phyloP scores from a whole-genome alignment of 2,329 filamentous ascomycete genomes.

The Bipolaris victoriae region DNA sequence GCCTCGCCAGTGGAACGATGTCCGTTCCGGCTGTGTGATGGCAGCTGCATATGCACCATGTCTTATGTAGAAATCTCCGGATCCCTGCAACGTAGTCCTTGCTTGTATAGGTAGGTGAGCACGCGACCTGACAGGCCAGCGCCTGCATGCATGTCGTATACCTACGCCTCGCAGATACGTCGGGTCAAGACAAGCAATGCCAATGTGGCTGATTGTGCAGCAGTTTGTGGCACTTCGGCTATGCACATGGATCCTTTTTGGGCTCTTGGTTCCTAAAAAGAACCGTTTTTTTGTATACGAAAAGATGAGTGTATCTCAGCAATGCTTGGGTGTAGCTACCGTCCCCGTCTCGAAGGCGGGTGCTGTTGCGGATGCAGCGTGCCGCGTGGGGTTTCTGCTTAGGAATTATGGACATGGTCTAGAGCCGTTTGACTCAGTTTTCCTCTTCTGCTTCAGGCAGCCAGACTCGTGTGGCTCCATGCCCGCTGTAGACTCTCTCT shows the following conservation, averaged over 20 bases:
- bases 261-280: neutral
- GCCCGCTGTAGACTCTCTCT: neutral
- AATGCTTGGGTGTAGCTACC: neutral
- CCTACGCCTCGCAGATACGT: neutral
- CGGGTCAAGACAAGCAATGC: conserved; percentile 2
- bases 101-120: conserved; percentile 16
- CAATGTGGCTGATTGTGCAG: conserved; percentile 10
- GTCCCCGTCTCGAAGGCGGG: neutral
- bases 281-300: neutral
- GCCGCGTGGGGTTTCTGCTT: neutral
- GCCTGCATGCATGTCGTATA: neutral
- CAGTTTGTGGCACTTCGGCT: conserved; percentile 4
- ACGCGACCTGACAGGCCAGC: conserved; percentile 8
- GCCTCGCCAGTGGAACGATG: conserved; percentile 2
- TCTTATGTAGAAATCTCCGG: neutral
- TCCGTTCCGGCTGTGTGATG: neutral
- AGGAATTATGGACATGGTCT: neutral
- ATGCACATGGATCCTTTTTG: conserved; percentile 18
- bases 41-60: conserved; percentile 4
- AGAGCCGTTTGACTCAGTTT: conserved; percentile 2
- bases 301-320: neutral
- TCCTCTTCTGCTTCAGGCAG: neutral
- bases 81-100: conserved; percentile 1
- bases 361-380: neutral
- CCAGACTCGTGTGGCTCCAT: conserved; percentile 8